These are phyloP conservation scores for Russula earlei DNA, from an alignment of 768 basidiomycete genomes.

Conservation along the genomic window DNA sequence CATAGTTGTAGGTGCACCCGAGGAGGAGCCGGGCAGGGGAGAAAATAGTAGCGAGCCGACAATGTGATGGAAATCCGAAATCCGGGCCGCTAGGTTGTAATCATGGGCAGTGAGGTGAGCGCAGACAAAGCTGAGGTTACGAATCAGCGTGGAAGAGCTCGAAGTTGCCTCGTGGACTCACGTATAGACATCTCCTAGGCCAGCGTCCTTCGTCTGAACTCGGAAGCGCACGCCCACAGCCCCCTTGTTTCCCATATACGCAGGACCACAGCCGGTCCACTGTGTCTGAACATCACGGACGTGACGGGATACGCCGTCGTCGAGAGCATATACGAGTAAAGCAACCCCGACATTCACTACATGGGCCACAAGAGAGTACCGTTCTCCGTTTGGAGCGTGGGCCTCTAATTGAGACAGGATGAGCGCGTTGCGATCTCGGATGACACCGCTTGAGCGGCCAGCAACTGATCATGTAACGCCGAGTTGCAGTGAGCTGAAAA, in stretches of 20 bases:
- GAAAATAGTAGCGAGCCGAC: slow-evolving; percentile 73
- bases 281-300: slow-evolving; percentile 59
- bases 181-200: slow-evolving; percentile 74
- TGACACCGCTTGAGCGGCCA: slow-evolving; percentile 61
- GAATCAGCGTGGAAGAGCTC: background rate
- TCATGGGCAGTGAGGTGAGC: slow-evolving; percentile 87
- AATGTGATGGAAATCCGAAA: slow-evolving; percentile 76
- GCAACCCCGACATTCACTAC: slow-evolving; percentile 83
- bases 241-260: slow-evolving; percentile 89
- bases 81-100: slow-evolving; percentile 49
- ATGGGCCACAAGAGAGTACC: slow-evolving; percentile 70
- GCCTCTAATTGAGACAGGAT: slow-evolving; percentile 68
- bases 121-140: slow-evolving; percentile 69
- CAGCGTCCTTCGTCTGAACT: slow-evolving; percentile 44
- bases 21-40: slow-evolving; percentile 34
- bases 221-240: slow-evolving; percentile 85
- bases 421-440: slow-evolving; percentile 58
- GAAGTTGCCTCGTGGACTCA: slow-evolving; percentile 34
- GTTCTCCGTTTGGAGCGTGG: slow-evolving; percentile 61
- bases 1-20: slow-evolving; percentile 44
- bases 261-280: slow-evolving; percentile 66
- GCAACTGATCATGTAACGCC: slow-evolving; percentile 41
- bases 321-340: slow-evolving; percentile 76
- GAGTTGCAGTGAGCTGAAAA: slow-evolving; percentile 8
- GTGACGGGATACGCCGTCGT: slow-evolving; percentile 51